phyloP scores from a whole-genome alignment of 1,139 yeast genomes.

The Blastobotrys serpentis region DNA sequence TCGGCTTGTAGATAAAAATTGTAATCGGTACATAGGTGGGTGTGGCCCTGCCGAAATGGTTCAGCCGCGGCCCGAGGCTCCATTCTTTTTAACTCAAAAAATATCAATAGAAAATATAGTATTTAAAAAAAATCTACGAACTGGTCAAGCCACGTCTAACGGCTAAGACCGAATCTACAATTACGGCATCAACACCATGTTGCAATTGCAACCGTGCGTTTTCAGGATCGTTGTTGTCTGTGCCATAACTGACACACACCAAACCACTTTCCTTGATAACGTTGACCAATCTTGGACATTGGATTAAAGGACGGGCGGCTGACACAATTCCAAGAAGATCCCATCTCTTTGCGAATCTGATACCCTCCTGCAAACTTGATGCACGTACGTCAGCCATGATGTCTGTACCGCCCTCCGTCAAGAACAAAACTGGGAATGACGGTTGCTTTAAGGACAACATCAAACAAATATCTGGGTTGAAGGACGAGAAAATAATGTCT shows the following conservation, averaged over 20 bases:
- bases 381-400: constrained; percentile 89
- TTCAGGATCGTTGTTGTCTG: constrained; percentile 79
- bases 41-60: too few relatives aligned
- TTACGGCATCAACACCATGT: constrained; percentile 97
- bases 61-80: constrained; percentile 1
- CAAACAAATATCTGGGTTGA: constrained; percentile 91
- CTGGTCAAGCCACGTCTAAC: constrained; percentile 73
- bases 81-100: too few relatives aligned
- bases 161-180: constrained; percentile 91
- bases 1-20: too few relatives aligned
- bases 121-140: constrained; percentile 17
- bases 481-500: constrained; percentile 86
- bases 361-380: constrained; percentile 83
- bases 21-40: too few relatives aligned
- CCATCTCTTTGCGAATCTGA: constrained; percentile 90
- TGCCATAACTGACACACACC: constrained; percentile 92
- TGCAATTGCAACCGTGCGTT: constrained; percentile 83
- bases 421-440: constrained; percentile 72
- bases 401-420: constrained; percentile 85
- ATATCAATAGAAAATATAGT: too few relatives aligned
- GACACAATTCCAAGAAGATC: constrained; percentile 88
- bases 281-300: constrained; percentile 83
- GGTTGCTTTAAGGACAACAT: constrained; percentile 90
- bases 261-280: constrained; percentile 88
- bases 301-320: constrained; percentile 79